These are phyloP conservation scores for Globisporangium solare DNA, from an alignment of 352 stramenopile species.

Conservation along the genomic window DNA sequence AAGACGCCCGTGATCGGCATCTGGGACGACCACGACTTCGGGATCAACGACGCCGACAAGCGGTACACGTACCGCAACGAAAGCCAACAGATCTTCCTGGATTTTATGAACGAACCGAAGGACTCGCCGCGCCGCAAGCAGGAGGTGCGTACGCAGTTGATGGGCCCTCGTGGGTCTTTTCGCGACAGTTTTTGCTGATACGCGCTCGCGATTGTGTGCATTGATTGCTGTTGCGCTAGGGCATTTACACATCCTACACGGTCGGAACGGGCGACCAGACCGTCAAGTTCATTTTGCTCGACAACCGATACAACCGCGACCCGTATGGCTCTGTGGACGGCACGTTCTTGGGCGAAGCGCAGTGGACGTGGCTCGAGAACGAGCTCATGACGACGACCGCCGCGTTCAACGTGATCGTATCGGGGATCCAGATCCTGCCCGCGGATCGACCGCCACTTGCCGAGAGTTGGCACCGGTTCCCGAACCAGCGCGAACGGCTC, in stretches of 20 bases:
- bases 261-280: slow-evolving; percentile 55
- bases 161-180: background rate
- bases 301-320: slow-evolving; percentile 86
- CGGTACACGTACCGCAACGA: slow-evolving; percentile 63
- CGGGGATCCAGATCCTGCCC: slow-evolving; percentile 86
- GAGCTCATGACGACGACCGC: slow-evolving; percentile 76
- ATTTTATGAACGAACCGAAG: slow-evolving; percentile 75
- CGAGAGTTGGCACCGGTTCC: slow-evolving; percentile 90
- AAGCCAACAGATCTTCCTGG: slow-evolving; percentile 82
- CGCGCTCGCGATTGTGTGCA: background rate
- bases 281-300: slow-evolving; percentile 86
- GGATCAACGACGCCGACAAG: slow-evolving; percentile 87
- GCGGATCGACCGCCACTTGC: slow-evolving; percentile 73
- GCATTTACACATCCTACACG: slow-evolving; percentile 84
- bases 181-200: no score
- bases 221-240: slow-evolving; percentile 19
- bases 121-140: slow-evolving; percentile 73
- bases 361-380: slow-evolving; percentile 85
- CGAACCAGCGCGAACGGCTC: slow-evolving; percentile 71
- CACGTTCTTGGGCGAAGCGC: slow-evolving; percentile 65
- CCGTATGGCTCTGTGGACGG: slow-evolving; percentile 54
- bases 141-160: slow-evolving; percentile 27
- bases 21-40: slow-evolving; percentile 90
- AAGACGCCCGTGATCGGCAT: slow-evolving; percentile 78
- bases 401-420: slow-evolving; percentile 92